These are phyloP conservation scores for Pichia phayaonensis DNA, from an alignment of 805 yeast genomes.

Conservation along the genomic window DNA sequence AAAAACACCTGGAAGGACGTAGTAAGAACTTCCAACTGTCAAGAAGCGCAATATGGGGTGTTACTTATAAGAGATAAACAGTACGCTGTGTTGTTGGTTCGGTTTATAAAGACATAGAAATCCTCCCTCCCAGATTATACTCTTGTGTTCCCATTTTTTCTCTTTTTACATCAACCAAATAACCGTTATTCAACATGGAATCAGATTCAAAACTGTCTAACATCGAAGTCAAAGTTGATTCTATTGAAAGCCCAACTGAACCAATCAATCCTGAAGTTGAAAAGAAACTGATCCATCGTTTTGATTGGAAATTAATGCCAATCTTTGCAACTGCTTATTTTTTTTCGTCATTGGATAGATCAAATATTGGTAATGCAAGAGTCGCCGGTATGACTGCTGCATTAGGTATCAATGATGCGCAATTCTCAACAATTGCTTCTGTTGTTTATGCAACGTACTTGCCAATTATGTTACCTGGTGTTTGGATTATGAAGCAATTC, in stretches of 20 bases:
- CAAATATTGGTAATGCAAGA: constrained; percentile 7
- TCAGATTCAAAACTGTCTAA: background rate
- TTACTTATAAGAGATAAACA: background rate
- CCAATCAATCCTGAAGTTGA: background rate
- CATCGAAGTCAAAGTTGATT: background rate
- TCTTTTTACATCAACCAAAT: background rate
- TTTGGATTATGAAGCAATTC: constrained; percentile 5
- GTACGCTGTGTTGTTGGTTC: background rate
- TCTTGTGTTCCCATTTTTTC: background rate
- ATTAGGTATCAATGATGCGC: background rate
- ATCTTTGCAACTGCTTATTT: constrained; percentile 6
- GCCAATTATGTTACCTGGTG: constrained; percentile 6
- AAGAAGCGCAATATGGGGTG: too few species aligned
- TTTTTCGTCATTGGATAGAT: constrained; percentile 4
- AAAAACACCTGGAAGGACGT: too few species aligned
- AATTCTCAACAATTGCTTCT: constrained; percentile 2
- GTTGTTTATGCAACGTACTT: constrained; percentile 4
- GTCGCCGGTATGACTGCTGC: constrained; percentile 5
- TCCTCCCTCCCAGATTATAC: background rate
- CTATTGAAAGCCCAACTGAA: background rate
- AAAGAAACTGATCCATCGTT: constrained; percentile 1
- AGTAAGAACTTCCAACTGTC: too few species aligned
- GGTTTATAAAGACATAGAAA: background rate
- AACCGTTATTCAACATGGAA: background rate
- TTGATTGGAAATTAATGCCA: constrained; percentile 7